These are phyloP conservation scores for Flaveria bidentis DNA, from an alignment of 129 eudicot genomes.

Conservation along the genomic window DNA sequence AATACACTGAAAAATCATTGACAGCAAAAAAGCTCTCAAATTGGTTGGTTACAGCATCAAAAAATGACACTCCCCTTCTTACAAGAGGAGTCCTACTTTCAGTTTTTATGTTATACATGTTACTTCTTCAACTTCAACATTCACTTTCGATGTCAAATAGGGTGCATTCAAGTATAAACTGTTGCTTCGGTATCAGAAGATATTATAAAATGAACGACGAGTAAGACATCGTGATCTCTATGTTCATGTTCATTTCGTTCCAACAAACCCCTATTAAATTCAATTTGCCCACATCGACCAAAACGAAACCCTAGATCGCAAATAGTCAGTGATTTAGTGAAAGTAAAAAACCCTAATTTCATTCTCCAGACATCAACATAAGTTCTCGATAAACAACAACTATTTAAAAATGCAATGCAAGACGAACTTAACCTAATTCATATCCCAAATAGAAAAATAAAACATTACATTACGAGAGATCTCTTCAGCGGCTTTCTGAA, in stretches of 20 bases:
- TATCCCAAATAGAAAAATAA: not conserved
- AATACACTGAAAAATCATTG: not conserved
- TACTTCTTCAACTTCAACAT: slow-evolving; percentile 11
- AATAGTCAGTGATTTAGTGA: not conserved
- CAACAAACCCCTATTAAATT: not conserved
- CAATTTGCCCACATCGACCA: not conserved
- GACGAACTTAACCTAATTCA: not conserved
- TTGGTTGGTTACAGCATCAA: not conserved
- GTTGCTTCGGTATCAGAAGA: too few species aligned
- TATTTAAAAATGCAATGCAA: slow-evolving; percentile 10
- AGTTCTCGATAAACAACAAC: not conserved
- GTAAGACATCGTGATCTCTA: too few species aligned
- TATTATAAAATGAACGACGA: too few species aligned
- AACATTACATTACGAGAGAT: slow-evolving; percentile 88
- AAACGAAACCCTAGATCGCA: slow-evolving; percentile 29
- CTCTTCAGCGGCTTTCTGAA: slow-evolving; percentile 96
- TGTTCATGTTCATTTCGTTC: too few species aligned
- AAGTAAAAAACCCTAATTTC: slow-evolving; percentile 18
- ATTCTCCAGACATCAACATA: not conserved
- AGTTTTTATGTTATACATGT: not conserved
- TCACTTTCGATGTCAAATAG: not conserved
- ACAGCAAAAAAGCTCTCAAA: slow-evolving; percentile 9
- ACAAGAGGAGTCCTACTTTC: not conserved
- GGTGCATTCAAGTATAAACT: too few species aligned
- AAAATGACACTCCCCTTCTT: not conserved